A percentile compares a stretch with the other conserved stretches of the same genome.
Evolutionary conservation across 75 land plant genomes (phyloP).

Genomic region (Gnetum montanum): DNA sequence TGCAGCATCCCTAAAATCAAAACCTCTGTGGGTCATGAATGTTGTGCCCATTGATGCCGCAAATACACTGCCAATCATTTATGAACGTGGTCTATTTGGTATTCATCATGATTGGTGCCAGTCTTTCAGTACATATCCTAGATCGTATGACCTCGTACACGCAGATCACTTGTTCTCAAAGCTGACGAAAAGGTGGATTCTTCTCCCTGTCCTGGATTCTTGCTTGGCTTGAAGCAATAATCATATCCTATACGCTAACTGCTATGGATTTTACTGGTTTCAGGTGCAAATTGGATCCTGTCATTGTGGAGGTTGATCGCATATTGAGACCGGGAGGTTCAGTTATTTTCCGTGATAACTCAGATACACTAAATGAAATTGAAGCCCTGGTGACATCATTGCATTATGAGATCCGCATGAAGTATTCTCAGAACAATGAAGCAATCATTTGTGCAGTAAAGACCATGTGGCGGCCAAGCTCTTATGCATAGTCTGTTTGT

Average conservation of each 20-base stretch:
- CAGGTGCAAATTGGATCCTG: slow-evolving; percentile 31
- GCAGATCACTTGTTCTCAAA: slow-evolving; percentile 31
- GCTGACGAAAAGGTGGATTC: slow-evolving; percentile 18
- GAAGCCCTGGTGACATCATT: slow-evolving; percentile 21
- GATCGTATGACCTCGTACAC: slow-evolving; percentile 37
- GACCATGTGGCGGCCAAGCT: slow-evolving; percentile 43
- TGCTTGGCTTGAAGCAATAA: no score
- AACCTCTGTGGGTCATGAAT: slow-evolving; percentile 27
- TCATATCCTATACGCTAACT: no score
- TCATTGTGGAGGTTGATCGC: slow-evolving; percentile 38
- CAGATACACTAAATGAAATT: slow-evolving; percentile 19
- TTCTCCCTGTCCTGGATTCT: no score
- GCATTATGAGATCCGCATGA: slow-evolving; percentile 34
- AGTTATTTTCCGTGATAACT: slow-evolving; percentile 29
- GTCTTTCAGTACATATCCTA: slow-evolving; percentile 38
- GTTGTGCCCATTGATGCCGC: slow-evolving; percentile 23
- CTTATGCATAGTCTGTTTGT: no score
- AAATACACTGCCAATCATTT: slow-evolving; percentile 36
- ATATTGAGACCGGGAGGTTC: slow-evolving; percentile 47
- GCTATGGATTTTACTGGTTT: no score
- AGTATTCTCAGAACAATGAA: slow-evolving; percentile 35
- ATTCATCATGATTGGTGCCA: slow-evolving; percentile 47
- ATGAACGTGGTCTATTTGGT: slow-evolving; percentile 34
- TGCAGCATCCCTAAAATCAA: slow-evolving; percentile 21
- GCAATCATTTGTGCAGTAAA: slow-evolving; percentile 53